Base-by-base conservation (phyloP, 805 yeast species). In the Metschnikowia hibisci region DNA sequence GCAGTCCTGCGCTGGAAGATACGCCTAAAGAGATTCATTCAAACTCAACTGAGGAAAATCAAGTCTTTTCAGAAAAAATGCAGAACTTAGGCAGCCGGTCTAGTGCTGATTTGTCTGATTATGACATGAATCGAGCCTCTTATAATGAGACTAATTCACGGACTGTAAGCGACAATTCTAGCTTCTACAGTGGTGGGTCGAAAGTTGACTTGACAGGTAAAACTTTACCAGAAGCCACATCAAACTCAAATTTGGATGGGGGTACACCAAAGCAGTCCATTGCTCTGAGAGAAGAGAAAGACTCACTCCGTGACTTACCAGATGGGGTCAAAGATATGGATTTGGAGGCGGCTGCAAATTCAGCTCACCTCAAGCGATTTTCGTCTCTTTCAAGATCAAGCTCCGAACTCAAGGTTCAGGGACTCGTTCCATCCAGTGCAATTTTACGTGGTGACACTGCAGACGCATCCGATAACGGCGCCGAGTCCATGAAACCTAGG, bases 401-500 rank as follows among this genome's bases (percentile, higher is more conserved):
- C 15, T 52, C 56, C 4, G 50, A 48, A 27, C 39, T 51, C 18
- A 49, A 45, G n/a, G 9, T 48, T 14, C 47, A 51, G 15, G 52
- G 53, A 2, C 37, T 48, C 23, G 40, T 34, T 7, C 51, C 56
- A 3, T 33, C 49, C 12, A 43, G 53, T 32, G 46, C 44, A 2
- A 44, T 52, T n/a, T 22, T 51, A 22, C 43, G 43, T 7, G 46
- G 38, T 8, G 30, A 35, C 4, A 37, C 52, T 4, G 27, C 27
- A 3, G 45, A 43, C 6, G 11, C 30, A 23, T 34, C 37, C n/a
- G 26, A 18, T 10, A 12, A 26, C 12, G 30, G 38, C 8, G 4
- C 25, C 8, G 54, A 48, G 4, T 48, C 50, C 35, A 55, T 52
- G 6, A 57, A 54, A 32, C 47, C 55, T 29, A 47, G 46, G 27